These are phyloP conservation scores for Chenopodium suecicum DNA, from an alignment of 148 eudicot genomes.

Conservation along the genomic window DNA sequence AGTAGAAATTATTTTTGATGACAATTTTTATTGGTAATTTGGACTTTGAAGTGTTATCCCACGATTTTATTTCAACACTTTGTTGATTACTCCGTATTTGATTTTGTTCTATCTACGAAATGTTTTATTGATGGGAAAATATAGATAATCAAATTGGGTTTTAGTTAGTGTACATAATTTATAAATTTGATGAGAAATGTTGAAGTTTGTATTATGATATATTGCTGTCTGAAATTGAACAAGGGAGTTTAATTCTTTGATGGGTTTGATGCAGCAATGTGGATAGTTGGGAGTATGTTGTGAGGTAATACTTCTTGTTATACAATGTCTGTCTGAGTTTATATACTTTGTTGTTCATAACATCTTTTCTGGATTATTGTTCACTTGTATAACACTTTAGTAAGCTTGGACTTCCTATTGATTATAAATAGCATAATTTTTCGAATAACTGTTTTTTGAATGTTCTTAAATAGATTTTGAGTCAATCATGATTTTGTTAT, in stretches of 20 bases:
- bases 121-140: not conserved
- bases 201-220: not conserved
- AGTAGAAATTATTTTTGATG: not conserved
- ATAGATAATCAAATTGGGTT: too few species aligned
- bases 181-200: not conserved
- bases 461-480: not conserved
- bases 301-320: constrained; percentile 14
- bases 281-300: constrained; percentile 2
- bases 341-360: not conserved
- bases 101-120: not conserved
- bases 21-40: not conserved
- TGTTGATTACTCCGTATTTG: not conserved
- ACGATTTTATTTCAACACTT: not conserved
- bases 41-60: not conserved
- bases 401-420: not conserved
- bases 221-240: not conserved
- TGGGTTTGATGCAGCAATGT: constrained; percentile 15
- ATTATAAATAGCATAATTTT: too few species aligned
- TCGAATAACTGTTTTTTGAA: not conserved
- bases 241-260: constrained; percentile 16
- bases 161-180: not conserved
- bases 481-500: not conserved
- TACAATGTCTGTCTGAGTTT: not conserved
- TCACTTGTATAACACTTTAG: not conserved
- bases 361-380: too few species aligned